Percentiles rank a stretch among this genome's conserved stretches.
Conservation (phyloP, 441 rosid genomes). For the Corymbia calophylla region DNA sequence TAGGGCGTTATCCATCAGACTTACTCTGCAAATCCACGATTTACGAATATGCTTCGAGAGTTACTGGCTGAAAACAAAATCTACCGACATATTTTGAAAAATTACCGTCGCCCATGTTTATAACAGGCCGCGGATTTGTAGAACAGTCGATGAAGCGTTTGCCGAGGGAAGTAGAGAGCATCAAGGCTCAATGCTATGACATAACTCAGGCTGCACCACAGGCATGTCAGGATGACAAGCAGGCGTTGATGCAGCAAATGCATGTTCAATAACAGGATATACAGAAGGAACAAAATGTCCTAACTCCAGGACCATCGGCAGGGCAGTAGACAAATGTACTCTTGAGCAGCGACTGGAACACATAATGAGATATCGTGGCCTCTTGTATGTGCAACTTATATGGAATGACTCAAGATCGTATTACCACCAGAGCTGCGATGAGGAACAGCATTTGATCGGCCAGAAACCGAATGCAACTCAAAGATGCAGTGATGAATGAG, state of each 20-base stretch:
- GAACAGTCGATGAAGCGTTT: neutral
- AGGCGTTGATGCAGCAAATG: neutral
- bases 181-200: neutral
- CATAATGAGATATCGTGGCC: fast-evolving
- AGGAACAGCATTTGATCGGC: neutral
- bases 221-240: neutral
- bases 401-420: neutral
- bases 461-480: neutral
- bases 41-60: neutral
- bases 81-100: neutral
- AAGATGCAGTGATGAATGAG: neutral
- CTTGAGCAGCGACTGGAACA: neutral
- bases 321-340: neutral
- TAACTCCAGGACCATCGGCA: neutral
- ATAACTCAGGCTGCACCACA: neutral
- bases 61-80: neutral
- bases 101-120: neutral
- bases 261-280: neutral
- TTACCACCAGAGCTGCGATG: neutral
- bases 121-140: neutral
- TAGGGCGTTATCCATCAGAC: neutral
- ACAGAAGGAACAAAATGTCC: neutral
- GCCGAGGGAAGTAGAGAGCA: neutral
- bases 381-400: neutral
- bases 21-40: neutral